These are phyloP conservation scores for Sporothrix brasiliensis DNA, from an alignment of 2,329 filamentous ascomycete species.

Conservation along the genomic window DNA sequence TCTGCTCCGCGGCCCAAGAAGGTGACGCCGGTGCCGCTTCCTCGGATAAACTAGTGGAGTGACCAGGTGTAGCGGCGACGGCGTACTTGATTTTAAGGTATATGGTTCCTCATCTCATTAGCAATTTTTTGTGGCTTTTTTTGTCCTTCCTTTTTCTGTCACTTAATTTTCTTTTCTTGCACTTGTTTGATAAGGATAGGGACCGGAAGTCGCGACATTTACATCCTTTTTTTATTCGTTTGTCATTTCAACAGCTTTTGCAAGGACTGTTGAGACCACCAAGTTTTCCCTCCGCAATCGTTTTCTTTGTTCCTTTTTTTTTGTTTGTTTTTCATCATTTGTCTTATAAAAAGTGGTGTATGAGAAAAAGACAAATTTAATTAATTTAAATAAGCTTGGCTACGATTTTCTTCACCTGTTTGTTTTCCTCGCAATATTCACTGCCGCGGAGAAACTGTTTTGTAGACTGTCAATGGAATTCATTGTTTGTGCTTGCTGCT, in stretches of 20 bases:
- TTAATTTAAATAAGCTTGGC: no score
- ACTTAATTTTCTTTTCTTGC: not conserved
- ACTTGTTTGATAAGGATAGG: not conserved
- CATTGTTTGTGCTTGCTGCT: slow-evolving; percentile 10
- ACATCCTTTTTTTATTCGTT: not conserved
- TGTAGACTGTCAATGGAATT: slow-evolving; percentile 14
- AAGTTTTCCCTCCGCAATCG: not conserved
- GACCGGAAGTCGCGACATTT: slow-evolving; percentile 8
- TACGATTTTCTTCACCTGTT: no score
- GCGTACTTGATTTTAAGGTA: not conserved
- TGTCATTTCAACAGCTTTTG: not conserved
- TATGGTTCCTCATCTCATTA: not conserved
- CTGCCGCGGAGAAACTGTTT: not conserved
- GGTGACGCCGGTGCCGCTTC: slow-evolving; percentile 36
- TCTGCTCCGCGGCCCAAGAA: slow-evolving; percentile 28
- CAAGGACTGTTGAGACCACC: not conserved
- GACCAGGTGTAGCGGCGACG: not conserved
- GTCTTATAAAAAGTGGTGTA: no score
- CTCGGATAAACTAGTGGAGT: slow-evolving; percentile 25
- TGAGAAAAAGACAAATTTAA: no score
- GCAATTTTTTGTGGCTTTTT: not conserved
- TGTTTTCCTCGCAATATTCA: no score
- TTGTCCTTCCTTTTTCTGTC: not conserved
- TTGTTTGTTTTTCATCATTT: no score
- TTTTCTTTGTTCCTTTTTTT: not conserved